phyloP scores from a whole-genome alignment of 2,329 filamentous ascomycete species.

The Cryphonectria nitschkei region DNA sequence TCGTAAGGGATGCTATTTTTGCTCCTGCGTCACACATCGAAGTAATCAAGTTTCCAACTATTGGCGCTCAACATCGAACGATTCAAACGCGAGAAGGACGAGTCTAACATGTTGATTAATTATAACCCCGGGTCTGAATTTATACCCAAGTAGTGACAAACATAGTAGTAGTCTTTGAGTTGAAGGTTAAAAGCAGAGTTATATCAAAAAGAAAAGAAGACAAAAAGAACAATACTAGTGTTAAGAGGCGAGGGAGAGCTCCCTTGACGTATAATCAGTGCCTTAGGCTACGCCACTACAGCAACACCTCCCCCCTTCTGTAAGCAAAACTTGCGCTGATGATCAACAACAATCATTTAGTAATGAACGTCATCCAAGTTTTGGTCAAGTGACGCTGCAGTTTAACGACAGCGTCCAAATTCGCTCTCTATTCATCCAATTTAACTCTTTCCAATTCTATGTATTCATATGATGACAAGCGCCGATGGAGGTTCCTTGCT shows the following conservation, averaged over 20 bases:
- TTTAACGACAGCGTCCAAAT: no score
- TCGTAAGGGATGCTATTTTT: not conserved
- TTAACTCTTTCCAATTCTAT: conserved; percentile 39
- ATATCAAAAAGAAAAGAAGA: not conserved
- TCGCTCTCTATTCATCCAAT: not conserved
- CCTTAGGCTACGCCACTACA: no score
- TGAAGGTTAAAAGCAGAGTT: not conserved
- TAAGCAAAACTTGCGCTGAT: not conserved
- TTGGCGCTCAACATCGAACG: not conserved
- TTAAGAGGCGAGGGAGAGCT: not conserved
- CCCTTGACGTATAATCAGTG: not conserved
- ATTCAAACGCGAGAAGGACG: not conserved
- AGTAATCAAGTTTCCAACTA: not conserved
- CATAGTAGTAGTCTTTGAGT: not conserved
- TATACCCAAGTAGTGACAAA: not conserved
- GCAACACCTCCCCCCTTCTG: not conserved
- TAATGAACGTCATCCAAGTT: not conserved
- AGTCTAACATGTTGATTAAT: not conserved
- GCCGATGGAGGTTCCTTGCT: not conserved
- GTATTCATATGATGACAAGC: not conserved
- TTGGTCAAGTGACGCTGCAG: not conserved
- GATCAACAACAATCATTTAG: not conserved
- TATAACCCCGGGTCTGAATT: no score
- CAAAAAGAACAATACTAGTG: not conserved
- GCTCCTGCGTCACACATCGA: no score